phyloP scores from a whole-genome alignment of 371 early-diverging fungal species.

The Phascolomyces articulosus region DNA sequence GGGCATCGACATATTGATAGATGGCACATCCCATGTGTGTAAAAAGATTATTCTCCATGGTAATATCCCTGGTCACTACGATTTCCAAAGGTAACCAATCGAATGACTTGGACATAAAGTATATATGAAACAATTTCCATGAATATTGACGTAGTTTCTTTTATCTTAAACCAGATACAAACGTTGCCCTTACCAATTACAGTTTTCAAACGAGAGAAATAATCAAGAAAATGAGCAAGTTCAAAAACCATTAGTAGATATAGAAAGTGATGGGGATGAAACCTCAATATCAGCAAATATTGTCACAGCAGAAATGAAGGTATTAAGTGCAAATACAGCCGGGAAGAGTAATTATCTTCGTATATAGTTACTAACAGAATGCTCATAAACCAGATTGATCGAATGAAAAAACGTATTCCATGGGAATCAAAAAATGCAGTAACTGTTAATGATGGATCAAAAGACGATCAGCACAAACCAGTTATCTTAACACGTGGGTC shows the following conservation, averaged over 20 bases:
- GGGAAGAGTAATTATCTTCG: too few species aligned
- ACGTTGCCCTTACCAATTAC: slow-evolving; percentile 56
- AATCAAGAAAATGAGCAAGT: neutral
- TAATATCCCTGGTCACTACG: slow-evolving; percentile 77
- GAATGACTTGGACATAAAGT: too few species aligned
- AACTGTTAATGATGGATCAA: slow-evolving; percentile 23
- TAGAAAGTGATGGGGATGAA: slow-evolving; percentile 31
- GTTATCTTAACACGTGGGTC: slow-evolving; percentile 71
- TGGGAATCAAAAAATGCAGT: slow-evolving; percentile 39
- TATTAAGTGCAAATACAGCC: slow-evolving; percentile 8
- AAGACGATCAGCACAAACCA: slow-evolving; percentile 40
- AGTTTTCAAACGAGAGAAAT: slow-evolving; percentile 26
- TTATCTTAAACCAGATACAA: slow-evolving; percentile 44
- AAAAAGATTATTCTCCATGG: slow-evolving; percentile 77
- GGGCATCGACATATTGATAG: slow-evolving; percentile 78
- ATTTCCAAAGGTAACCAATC: slow-evolving; percentile 76
- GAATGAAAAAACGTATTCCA: slow-evolving; percentile 53
- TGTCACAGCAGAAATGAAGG: slow-evolving; percentile 51
- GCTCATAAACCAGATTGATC: neutral
- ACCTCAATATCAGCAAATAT: slow-evolving; percentile 15
- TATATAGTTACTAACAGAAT: too few species aligned
- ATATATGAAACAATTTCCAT: too few species aligned
- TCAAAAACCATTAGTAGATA: slow-evolving; percentile 35
- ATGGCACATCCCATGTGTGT: slow-evolving; percentile 67
- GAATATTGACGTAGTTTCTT: too few species aligned